Conservation (phyloP, 495 filamentous ascomycete species). For the Chaetomium fimeti region DNA sequence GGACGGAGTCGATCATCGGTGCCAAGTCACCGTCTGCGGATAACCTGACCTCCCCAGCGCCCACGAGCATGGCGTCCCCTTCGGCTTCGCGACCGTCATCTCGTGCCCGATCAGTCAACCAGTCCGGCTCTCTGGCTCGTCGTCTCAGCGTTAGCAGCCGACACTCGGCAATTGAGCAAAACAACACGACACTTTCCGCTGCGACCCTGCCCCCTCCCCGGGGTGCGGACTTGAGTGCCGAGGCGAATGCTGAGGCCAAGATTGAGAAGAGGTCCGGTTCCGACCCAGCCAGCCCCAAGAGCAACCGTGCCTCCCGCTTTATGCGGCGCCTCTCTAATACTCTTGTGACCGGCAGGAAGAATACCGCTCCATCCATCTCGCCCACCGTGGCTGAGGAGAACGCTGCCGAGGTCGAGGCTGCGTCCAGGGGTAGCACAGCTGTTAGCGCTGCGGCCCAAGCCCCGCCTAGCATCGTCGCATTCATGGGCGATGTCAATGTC, state of each 20-base stretch:
- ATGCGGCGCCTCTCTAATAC: conserved; percentile 76
- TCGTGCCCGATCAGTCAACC: conserved; percentile 44
- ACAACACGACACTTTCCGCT: conserved; percentile 17
- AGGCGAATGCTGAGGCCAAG: conserved; percentile 35
- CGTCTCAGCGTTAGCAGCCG: conserved; percentile 49
- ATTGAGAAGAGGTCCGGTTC: conserved; percentile 19
- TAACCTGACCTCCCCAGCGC: conserved; percentile 34
- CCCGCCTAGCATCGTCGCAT: conserved; percentile 51
- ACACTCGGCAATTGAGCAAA: conserved; percentile 43
- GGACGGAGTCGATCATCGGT: conserved; percentile 41
- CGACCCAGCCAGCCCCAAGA: conserved; percentile 32
- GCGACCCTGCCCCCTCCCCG: conserved; percentile 33
- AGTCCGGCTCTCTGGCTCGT: conserved; percentile 35
- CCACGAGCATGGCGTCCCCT: conserved; percentile 32
- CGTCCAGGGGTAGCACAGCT: conserved; percentile 35
- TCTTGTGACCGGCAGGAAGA: conserved; percentile 60
- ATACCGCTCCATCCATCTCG: conserved; percentile 53
- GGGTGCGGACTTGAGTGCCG: conserved; percentile 24
- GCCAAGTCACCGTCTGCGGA: conserved; percentile 43
- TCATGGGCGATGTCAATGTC: conserved; percentile 85
- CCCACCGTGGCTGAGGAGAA: conserved; percentile 65
- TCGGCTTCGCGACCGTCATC: conserved; percentile 41
- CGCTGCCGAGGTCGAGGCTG: conserved; percentile 45
- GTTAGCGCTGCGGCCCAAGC: conserved; percentile 27
- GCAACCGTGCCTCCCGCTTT: conserved; percentile 67